Evolutionary conservation across 2,329 filamentous ascomycete species (phyloP).

Genomic region (Peltaster fructicola): DNA sequence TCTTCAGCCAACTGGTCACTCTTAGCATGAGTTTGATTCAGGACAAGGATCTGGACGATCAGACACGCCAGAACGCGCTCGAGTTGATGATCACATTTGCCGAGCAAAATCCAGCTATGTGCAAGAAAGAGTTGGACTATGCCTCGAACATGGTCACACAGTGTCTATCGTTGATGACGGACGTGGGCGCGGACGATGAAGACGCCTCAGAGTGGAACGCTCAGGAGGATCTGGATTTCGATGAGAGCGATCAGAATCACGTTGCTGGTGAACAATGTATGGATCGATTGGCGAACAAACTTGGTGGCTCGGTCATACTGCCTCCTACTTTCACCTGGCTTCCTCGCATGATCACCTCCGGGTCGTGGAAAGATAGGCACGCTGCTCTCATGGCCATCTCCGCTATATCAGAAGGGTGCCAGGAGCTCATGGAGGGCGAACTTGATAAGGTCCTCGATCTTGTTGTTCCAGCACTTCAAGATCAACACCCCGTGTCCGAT

Average conservation of each 20-base stretch:
- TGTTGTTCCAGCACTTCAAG: conserved; percentile 78
- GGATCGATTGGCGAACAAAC: conserved; percentile 92
- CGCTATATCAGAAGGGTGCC: conserved; percentile 92
- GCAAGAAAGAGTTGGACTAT: conserved; percentile 82
- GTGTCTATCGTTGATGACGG: conserved; percentile 94
- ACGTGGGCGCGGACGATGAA: conserved; percentile 85
- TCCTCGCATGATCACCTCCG: conserved; percentile 90
- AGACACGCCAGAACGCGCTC: conserved; percentile 81
- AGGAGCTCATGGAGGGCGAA: conserved; percentile 88
- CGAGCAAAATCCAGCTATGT: conserved; percentile 85
- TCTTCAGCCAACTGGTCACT: conserved; percentile 84
- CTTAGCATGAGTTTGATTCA: conserved; percentile 89
- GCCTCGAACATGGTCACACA: conserved; percentile 96
- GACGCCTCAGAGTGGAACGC: conserved; percentile 87
- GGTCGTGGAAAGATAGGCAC: conserved; percentile 86
- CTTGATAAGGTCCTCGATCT: conserved; percentile 85
- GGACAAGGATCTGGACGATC: conserved; percentile 83
- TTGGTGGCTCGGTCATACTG: conserved; percentile 82
- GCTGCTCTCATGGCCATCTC: conserved; percentile 97
- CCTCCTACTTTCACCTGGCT: conserved; percentile 94
- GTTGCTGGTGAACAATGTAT: conserved; percentile 97
- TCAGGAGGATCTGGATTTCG: conserved; percentile 83
- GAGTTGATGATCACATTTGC: conserved; percentile 98
- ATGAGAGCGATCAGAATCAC: conserved; percentile 93
- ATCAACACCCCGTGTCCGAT: conserved; percentile 89